phyloP scores from a whole-genome alignment of 768 basidiomycete genomes.

The Favolaschia claudopus region DNA sequence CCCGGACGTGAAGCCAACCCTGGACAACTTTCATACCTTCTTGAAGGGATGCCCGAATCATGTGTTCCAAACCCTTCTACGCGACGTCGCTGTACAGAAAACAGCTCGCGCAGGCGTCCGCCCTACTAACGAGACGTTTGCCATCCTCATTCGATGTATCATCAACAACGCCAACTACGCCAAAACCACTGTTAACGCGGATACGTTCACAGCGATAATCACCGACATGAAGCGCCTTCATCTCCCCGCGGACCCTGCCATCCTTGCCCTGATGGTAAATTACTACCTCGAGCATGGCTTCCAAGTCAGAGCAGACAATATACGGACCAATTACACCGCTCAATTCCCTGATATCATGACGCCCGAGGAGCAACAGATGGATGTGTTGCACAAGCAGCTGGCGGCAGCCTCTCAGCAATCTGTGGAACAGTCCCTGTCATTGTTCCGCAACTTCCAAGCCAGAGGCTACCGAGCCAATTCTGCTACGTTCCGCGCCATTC shows the following conservation, averaged over 20 bases:
- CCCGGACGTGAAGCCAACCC: constrained; percentile 52
- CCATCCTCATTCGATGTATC: constrained; percentile 54
- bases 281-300: constrained; percentile 51
- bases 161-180: constrained; percentile 40
- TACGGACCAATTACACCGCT: constrained; percentile 46
- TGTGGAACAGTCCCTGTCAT: constrained; percentile 40
- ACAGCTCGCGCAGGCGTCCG: constrained; percentile 38
- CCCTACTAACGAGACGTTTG: constrained; percentile 56
- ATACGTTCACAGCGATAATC: constrained; percentile 50
- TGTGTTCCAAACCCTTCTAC: constrained; percentile 42
- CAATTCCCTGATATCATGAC: constrained; percentile 31
- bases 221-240: constrained; percentile 54
- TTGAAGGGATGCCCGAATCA: constrained; percentile 48
- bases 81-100: constrained; percentile 40
- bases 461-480: constrained; percentile 40
- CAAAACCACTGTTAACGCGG: constrained; percentile 36
- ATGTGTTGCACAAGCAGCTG: constrained; percentile 25
- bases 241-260: constrained; percentile 50
- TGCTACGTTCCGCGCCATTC: constrained; percentile 47
- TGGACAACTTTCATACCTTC: constrained; percentile 63
- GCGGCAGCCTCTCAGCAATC: constrained; percentile 29
- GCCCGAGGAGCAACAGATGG: constrained; percentile 21
- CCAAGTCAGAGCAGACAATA: constrained; percentile 42
- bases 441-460: constrained; percentile 42
- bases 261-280: constrained; percentile 50